phyloP scores from a whole-genome alignment of 129 eudicot species.

The Helianthus annuus region HanXRQr2.0-SUNRISE NC_035443.2:96507153-96507652 shows the following conservation, averaged over 20 bases:
- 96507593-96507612: conserved; percentile 91
- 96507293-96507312: not conserved
- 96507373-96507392: conserved; percentile 92
- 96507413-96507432: not conserved
- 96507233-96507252: no score
- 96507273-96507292: not conserved
- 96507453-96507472: not conserved
- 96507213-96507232: no score
- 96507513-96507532: conserved; percentile 72
- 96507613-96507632: conserved; percentile 81
- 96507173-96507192: no score
- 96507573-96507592: conserved; percentile 69
- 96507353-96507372: conserved; percentile 91
- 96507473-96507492: not conserved
- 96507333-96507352: conserved; percentile 85
- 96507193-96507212: no score
- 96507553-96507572: conserved; percentile 78
- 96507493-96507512: conserved; percentile 77
- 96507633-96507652: not conserved
- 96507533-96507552: conserved; percentile 82
- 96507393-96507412: conserved; percentile 53
- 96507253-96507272: no score
- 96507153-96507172: no score
- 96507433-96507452: not conserved
- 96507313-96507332: conserved; percentile 86